Base-by-base conservation (phyloP, 352 stramenopile species). In the Pythium utonaiense region DNA sequence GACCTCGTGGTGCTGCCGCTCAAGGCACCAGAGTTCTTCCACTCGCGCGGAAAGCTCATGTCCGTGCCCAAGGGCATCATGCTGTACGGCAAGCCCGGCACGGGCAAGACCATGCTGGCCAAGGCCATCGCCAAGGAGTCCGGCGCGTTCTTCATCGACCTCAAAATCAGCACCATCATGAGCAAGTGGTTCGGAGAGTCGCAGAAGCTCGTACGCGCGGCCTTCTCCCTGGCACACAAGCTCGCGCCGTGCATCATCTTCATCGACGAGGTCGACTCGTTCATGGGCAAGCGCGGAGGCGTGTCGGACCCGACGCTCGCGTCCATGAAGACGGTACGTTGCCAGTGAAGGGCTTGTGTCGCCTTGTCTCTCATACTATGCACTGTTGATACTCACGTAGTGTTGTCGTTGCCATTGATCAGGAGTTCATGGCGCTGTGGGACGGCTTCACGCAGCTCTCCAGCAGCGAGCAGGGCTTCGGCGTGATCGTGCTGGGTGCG, bases 401-500 rank as follows among this genome's bases (percentile, higher is more conserved):
- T 67, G 42, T 38, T 77, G 33, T 22, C 55, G 27, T 24, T 58
- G 40, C 70, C 22, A 1, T 25, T 53, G 12, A 13, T 1, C 55
- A 91, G 81, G 96, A 99, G 83, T 99, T 99, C 71, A 80, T 99
- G 71, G 97, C 94, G n/a, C 77, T 98, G 10, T 99, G 96, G 96
- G 96, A 99, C 67, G 96, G 96, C 25, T 93, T 99, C 45, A 90
- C 74, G n/a, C 83, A 96, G 58, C 79, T 92, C 57, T 82, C 64
- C 40, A 87, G 64, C 16, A 79, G 66, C 34, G 71, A 93, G 14
- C 71, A 75, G 44, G 86, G 81, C 51, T 93, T 90, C 62, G 89
- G 89, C 44, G 93, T 99, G 40, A 95, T 99, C 60, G 88, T 99
- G 17, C 81, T 99, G 60, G 97, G 96, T 21, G 96, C 96, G 2